Percentiles rank a stretch among this genome's conserved stretches.
These are phyloP conservation scores for Coniochaeta ligniaria DNA, from an alignment of 2,329 filamentous ascomycete species.

Conservation along the genomic window DNA sequence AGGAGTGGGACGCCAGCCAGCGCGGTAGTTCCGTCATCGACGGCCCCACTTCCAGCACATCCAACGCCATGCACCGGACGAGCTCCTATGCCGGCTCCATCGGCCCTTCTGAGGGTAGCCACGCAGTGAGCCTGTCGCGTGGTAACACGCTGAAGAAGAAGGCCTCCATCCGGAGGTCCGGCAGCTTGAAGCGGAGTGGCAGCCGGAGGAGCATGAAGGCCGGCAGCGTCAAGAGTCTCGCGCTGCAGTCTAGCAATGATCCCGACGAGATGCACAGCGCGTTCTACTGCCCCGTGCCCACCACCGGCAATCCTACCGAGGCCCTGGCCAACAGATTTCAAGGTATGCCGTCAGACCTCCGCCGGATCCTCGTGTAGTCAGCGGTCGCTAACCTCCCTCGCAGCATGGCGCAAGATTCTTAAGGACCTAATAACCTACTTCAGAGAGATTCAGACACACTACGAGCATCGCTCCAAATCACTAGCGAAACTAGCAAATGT, in stretches of 20 bases:
- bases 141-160: constrained; percentile 85
- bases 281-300: constrained; percentile 86
- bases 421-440: constrained; percentile 95
- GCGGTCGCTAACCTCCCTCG: constrained; percentile 2
- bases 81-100: constrained; percentile 50
- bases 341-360: constrained; percentile 42
- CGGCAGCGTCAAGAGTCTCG: constrained; percentile 78
- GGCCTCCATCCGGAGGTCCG: constrained; percentile 64
- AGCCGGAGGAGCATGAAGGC: constrained; percentile 78
- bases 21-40: constrained; percentile 59
- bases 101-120: constrained; percentile 34
- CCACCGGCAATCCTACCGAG: constrained; percentile 80
- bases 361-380: background rate
- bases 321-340: constrained; percentile 82
- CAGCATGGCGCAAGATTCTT: constrained; percentile 90
- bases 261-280: constrained; percentile 70
- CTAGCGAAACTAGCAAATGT: constrained; percentile 77
- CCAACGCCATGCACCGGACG: constrained; percentile 48
- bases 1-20: constrained; percentile 65
- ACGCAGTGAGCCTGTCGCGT: constrained; percentile 31
- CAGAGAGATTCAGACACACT: constrained; percentile 81
- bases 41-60: constrained; percentile 20
- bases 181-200: constrained; percentile 69
- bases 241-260: constrained; percentile 61
- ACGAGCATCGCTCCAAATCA: constrained; percentile 78